Base-by-base conservation (phyloP, 1,284 basidiomycete genomes). In the Trametes pubescens region DNA sequence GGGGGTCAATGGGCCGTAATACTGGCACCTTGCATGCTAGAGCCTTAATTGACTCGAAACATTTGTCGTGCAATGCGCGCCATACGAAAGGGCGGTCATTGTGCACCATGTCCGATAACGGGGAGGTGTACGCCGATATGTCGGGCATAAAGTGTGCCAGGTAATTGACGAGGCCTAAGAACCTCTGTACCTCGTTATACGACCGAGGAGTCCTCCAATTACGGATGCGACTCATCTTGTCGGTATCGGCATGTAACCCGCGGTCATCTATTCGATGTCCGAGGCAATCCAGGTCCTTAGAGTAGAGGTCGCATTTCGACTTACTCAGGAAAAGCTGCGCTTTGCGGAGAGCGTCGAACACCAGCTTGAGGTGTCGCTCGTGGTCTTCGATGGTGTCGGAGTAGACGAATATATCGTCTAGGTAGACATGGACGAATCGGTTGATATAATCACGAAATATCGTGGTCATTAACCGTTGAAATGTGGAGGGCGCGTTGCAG, bases 111-210 rank as follows among this genome's bases (percentile, higher is more conserved):
- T n/a, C n/a, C n/a, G n/a, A n/a, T n/a, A n/a, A n/a, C n/a, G n/a
- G n/a, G n/a, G n/a, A n/a, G n/a, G n/a, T n/a, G n/a, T n/a, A n/a
- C n/a, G n/a, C n/a, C n/a, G n/a, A n/a, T n/a, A n/a, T n/a, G n/a
- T n/a, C n/a, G n/a, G n/a, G n/a, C n/a, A n/a, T n/a, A n/a, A 62
- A 62, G 29, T 74, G 71, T 0, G 75, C 70, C 0, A 83, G 57
- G 65, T 82, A 83, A 24, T 81, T 72, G 0, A 82, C 73, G 0
- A 80, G 66, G 0, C 80, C 81, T 0, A 83, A 57, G 49, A 82
- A 83, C 14, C 71, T 60, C 51, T 79, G 78, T 0, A 84, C 69
- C n/a, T 80, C 77, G n/a, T 79, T 72, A 40, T 74, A 77, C 11
- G 68, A 71, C 0, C 70, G 56, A 0, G 78, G 81, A 0, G 59